Percentiles rank a stretch among this genome's conserved stretches.
These are phyloP conservation scores for Aspergillus sergii DNA, from an alignment of 2,329 filamentous ascomycete species.

Conservation along the genomic window DNA sequence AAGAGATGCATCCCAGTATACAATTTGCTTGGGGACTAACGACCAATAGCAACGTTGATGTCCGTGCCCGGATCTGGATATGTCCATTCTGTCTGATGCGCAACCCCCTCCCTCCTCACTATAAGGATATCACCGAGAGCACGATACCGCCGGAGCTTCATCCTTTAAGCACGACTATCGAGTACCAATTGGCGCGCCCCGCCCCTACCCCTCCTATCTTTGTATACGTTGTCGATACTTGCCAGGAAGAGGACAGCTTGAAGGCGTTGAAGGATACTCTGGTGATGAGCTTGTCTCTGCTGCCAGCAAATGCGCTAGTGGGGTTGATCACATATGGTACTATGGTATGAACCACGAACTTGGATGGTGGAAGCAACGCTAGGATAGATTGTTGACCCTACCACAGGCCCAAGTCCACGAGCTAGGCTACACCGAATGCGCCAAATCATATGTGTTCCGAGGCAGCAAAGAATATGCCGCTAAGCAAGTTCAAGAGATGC, in stretches of 20 bases:
- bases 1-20: slow-evolving; percentile 36
- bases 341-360: slow-evolving; percentile 64
- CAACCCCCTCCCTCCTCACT: slow-evolving; percentile 66
- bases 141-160: slow-evolving; percentile 68
- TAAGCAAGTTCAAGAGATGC: slow-evolving; percentile 99
- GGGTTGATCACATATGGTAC: slow-evolving; percentile 75
- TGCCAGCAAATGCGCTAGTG: slow-evolving; percentile 66
- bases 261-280: slow-evolving; percentile 69
- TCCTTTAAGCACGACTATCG: slow-evolving; percentile 66
- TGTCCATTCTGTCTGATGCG: slow-evolving; percentile 70
- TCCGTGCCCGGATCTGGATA: slow-evolving; percentile 68
- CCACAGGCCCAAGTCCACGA: slow-evolving; percentile 88
- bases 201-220: slow-evolving; percentile 69
- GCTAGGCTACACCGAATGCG: slow-evolving; percentile 95
- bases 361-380: slow-evolving; percentile 5
- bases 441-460: slow-evolving; percentile 97
- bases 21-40: slow-evolving; percentile 27
- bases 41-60: slow-evolving; percentile 60
- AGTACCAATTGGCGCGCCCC: slow-evolving; percentile 65
- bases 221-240: slow-evolving; percentile 69
- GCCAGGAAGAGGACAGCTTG: slow-evolving; percentile 68
- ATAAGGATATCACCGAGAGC: slow-evolving; percentile 69
- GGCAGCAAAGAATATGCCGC: slow-evolving; percentile 97
- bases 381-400: slow-evolving; percentile 16
- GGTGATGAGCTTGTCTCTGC: slow-evolving; percentile 66